These are phyloP conservation scores for Mortierella antarctica DNA, from an alignment of 192 early-diverging fungal genomes.

Conservation along the genomic window DNA sequence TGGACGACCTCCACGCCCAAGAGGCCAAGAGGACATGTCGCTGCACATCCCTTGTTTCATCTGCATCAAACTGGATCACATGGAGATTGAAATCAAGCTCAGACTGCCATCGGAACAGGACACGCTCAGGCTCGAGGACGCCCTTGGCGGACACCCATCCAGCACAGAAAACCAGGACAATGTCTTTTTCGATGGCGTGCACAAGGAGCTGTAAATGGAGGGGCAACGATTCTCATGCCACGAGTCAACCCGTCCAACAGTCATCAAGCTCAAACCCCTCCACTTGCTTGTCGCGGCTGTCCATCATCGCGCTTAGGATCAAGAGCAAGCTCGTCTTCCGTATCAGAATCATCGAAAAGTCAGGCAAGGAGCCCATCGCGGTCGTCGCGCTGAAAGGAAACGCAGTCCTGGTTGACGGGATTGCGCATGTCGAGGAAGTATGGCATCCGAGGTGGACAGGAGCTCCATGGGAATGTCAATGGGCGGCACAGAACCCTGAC, in stretches of 20 bases:
- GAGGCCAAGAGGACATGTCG: neutral
- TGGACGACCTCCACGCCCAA: neutral
- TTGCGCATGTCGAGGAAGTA: slow-evolving; percentile 41
- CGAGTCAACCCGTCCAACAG: neutral
- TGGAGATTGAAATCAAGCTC: slow-evolving; percentile 55
- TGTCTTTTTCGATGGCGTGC: slow-evolving; percentile 45
- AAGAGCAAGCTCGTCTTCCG: slow-evolving; percentile 35
- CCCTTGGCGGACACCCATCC: slow-evolving; percentile 14
- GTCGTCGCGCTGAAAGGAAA: slow-evolving; percentile 50
- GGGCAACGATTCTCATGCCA: neutral
- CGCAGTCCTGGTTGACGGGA: slow-evolving; percentile 39
- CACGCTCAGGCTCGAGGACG: slow-evolving; percentile 23
- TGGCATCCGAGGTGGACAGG: neutral
- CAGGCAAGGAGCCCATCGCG: slow-evolving; percentile 22
- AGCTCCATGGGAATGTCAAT: neutral
- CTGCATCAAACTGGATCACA: neutral
- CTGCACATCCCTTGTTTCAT: neutral
- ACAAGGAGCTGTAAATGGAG: slow-evolving; percentile 31
- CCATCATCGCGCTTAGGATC: slow-evolving; percentile 15
- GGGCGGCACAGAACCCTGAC: too few species aligned
- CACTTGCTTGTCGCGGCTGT: neutral
- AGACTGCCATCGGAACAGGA: slow-evolving; percentile 34
- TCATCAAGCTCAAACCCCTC: neutral
- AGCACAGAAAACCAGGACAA: slow-evolving; percentile 43
- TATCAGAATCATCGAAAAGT: slow-evolving; percentile 40